phyloP scores from a whole-genome alignment of 1,284 basidiomycete species.

The Earliella scabrosa region DNA sequence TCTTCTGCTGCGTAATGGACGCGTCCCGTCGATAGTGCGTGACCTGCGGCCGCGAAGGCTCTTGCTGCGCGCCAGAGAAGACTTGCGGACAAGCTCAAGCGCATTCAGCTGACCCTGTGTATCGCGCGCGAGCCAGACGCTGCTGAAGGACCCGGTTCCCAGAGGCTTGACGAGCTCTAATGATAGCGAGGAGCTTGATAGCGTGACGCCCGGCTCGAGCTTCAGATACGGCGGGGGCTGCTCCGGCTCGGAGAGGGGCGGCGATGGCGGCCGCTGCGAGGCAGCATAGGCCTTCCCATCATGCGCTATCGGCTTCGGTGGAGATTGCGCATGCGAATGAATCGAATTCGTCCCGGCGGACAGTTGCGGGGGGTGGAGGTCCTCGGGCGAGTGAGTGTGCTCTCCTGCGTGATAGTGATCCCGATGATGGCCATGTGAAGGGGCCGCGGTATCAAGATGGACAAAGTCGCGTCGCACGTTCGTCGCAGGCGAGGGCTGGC shows the following conservation, averaged over 20 bases:
- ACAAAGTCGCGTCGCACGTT: slow-evolving; percentile 28
- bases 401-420: slow-evolving; percentile 10
- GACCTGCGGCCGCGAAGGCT: slow-evolving; percentile 34
- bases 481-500: slow-evolving; percentile 14
- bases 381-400: slow-evolving; percentile 17
- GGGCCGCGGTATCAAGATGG: slow-evolving; percentile 22
- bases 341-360: too few relatives aligned
- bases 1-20: slow-evolving; percentile 23
- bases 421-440: slow-evolving; percentile 2
- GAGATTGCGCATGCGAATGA: too few relatives aligned
- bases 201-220: slow-evolving; percentile 25
- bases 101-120: slow-evolving; percentile 41
- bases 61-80: slow-evolving; percentile 35
- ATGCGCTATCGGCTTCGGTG: slow-evolving; percentile 11
- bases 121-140: slow-evolving; percentile 76
- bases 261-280: slow-evolving; percentile 8
- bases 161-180: slow-evolving; percentile 57
- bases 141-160: slow-evolving; percentile 78
- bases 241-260: slow-evolving; percentile 18
- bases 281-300: slow-evolving; percentile 13
- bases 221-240: slow-evolving; percentile 8
- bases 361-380: slow-evolving; percentile 11
- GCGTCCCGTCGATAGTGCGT: slow-evolving; percentile 28
- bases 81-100: slow-evolving; percentile 41
- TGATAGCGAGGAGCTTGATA: slow-evolving; percentile 33